Percentiles rank a stretch among this genome's conserved stretches.
Conservation (phyloP, 2,329 filamentous ascomycete species). For the Ophiocordyceps camponoti-saundersi region DNA sequence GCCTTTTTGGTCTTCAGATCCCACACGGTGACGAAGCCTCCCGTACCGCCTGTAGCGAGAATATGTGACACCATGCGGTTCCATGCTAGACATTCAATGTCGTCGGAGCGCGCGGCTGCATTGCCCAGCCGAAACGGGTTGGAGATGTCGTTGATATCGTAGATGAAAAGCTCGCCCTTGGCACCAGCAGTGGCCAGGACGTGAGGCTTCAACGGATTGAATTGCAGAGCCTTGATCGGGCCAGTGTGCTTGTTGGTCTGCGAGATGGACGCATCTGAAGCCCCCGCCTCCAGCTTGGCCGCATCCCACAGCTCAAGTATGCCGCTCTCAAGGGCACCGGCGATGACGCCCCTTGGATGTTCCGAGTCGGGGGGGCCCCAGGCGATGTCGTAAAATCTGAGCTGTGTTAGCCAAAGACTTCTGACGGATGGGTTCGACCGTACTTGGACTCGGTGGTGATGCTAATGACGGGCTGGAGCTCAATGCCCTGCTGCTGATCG, state of each 20-base stretch:
- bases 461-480: constrained; percentile 72
- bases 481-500: constrained; percentile 54
- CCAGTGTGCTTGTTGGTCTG: constrained; percentile 81
- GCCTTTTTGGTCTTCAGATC: constrained; percentile 97
- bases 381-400: constrained; percentile 89
- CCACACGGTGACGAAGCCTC: constrained; percentile 95
- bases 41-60: constrained; percentile 79
- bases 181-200: constrained; percentile 83
- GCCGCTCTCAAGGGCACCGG: constrained; percentile 87
- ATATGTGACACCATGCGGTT: constrained; percentile 97
- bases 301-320: constrained; percentile 90
- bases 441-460: constrained; percentile 85
- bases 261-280: constrained; percentile 62
- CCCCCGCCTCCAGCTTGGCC: constrained; percentile 41
- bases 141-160: constrained; percentile 78
- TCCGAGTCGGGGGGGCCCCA: constrained; percentile 75
- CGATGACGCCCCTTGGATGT: constrained; percentile 74
- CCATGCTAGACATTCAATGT: constrained; percentile 94
- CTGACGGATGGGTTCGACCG: not conserved
- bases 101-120: constrained; percentile 74
- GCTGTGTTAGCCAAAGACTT: constrained; percentile 3
- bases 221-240: constrained; percentile 85
- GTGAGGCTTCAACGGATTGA: constrained; percentile 85
- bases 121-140: constrained; percentile 83
- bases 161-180: constrained; percentile 92